Evolutionary conservation across 176 grass and related monocot genomes (phyloP), one percentile per base, ranked within the genome.

Genomic region (Eleusine indica): DNA sequence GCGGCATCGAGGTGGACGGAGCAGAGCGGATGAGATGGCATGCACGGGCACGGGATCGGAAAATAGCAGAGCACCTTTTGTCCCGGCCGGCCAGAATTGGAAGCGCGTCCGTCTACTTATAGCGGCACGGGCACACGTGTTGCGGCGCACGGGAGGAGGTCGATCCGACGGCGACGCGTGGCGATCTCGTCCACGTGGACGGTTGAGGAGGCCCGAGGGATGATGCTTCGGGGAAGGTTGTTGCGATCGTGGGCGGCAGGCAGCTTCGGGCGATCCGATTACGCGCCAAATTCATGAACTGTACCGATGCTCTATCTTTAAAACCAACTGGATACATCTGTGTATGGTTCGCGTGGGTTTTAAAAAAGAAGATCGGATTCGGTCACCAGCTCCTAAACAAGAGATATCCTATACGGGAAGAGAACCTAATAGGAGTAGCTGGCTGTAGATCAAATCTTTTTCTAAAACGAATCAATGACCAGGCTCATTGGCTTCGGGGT

Each of bases 31-130:
- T 17, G 32, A 6, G 65, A 68, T 62, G 42, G 9, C 42, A 47
- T n/a, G 69, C 43, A 47, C 39, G 22, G 28, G 11, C 58, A n/a
- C 6, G 7, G 5, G 58, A 62, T 62, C n/a, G 4, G 58, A 28
- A 3, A 62, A 62, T 22, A 62, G n/a, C 58, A 10, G n/a, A 11
- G n/a, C 58, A 28, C 58, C 10, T 9, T 9, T 52, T 19, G 9
- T 15, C 14, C 48, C 67, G 79, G 79, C 83, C 83, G 68, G 28
- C 73, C 66, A 78, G 78, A 86, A 71, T 53, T 44, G 82, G 71
- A 81, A 21, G 54, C 52, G 35, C 1, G 71, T 1, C 13, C 3
- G 32, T 13, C 74, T 68, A 79, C 70, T 83, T 86, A 79, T 79
- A 68, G 11, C 22, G 14, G 7, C n/a, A 7, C 5, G 42, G 51